Percentiles rank a stretch among this genome's conserved stretches.
Conservation (phyloP, 345 rosid species). For the Populus alba region DNA sequence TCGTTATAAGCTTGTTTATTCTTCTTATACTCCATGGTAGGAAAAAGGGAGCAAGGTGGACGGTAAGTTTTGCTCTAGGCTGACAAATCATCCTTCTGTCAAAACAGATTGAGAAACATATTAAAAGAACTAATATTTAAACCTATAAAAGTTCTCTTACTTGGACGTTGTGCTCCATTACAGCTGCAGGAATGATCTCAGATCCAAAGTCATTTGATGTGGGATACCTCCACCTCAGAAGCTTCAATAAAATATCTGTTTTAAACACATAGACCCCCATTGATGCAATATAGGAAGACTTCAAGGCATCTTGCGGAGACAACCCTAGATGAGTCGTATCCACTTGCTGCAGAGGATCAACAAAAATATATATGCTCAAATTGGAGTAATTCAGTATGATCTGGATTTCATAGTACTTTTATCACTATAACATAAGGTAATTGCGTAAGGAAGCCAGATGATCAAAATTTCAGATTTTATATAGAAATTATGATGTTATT, state of each 20-base stretch:
- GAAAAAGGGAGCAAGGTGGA: not conserved
- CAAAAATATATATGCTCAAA: not conserved
- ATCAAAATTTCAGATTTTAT: not conserved
- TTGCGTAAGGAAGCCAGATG: not conserved
- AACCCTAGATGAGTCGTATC: conserved; percentile 71
- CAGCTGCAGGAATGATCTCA: conserved; percentile 88
- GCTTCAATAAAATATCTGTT: conserved; percentile 66
- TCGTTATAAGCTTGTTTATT: not conserved
- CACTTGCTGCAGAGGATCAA: conserved; percentile 48
- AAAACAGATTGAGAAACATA: conserved; percentile 3
- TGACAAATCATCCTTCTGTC: not conserved
- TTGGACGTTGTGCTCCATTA: conserved; percentile 70
- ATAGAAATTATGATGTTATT: not conserved
- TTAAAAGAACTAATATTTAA: not conserved
- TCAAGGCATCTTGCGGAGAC: conserved; percentile 58
- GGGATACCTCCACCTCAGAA: conserved; percentile 72
- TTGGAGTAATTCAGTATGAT: not conserved
- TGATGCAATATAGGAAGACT: conserved; percentile 76
- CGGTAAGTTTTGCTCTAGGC: not conserved
- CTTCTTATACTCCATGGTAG: not conserved
- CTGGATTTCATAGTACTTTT: not conserved
- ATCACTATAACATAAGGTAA: not conserved
- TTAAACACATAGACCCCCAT: conserved; percentile 91
- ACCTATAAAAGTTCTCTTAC: conserved; percentile 35
- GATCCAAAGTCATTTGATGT: conserved; percentile 90